Base-by-base conservation (phyloP, 345 rosid species). In the Gossypium thurberi region DNA sequence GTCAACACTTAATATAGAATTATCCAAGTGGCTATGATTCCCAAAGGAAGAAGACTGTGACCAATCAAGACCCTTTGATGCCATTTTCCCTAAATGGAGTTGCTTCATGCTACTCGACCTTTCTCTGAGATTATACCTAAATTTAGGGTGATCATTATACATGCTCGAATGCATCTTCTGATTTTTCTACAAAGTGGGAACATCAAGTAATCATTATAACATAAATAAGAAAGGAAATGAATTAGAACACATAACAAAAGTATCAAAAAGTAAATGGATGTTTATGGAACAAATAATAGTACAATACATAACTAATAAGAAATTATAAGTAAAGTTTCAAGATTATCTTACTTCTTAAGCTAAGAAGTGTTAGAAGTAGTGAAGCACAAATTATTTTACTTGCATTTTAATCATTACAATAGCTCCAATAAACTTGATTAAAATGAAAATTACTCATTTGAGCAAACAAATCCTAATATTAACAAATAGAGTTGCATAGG, bases 131-230 rank as follows among this genome's bases (percentile, higher is more conserved):
- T 91, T 89, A 86, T 94, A 94, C 58, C 69, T 75, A 59, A 87
- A 75, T 74, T 88, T 93, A 76, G 51, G 63, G n/a, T 80, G 81
- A 82, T 89, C 96, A 17, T 86, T 95, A 75, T 92, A 89, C 82
- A 87, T 65, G 69, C 78, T 78, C 3, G 97, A 98, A 78, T 86
- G 97, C 93, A 86, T 87, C 88, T 75, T 89, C 84, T 83, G 89
- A 70, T 80, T 66, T 82, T 82, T 90, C 97, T 90, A 83, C 76
- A 82, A 73, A 74, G 75, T 13, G 50, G 3, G 60, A 73, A 53
- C n/a, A 78, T 10, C 51, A 59, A 15, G 25, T 26, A 46, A 71
- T 76, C 77, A 69, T 33, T 33, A 68, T 21, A 58, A 50, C 53
- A 63, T 33, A 51, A 71, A 43, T 23, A 53, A 52, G 40, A 77